These are phyloP conservation scores for Capsicum pubescens DNA, from an alignment of 257 asterid genomes.

Conservation along the genomic window DNA sequence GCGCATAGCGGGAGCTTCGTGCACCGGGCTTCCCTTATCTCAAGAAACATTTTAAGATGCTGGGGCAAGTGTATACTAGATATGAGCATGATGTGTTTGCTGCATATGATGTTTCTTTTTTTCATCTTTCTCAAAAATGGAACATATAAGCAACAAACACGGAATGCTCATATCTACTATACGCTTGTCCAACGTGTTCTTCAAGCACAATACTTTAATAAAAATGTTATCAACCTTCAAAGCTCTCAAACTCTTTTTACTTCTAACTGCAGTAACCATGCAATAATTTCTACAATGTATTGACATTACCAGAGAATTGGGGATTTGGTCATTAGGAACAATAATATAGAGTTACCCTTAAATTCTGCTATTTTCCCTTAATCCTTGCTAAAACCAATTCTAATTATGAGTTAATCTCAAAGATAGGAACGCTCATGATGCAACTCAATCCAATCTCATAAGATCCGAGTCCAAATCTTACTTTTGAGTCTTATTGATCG, in stretches of 20 bases:
- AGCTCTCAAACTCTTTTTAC: constrained; percentile 2
- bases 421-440: constrained; percentile 17
- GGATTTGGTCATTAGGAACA: constrained; percentile 8
- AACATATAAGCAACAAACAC: not conserved
- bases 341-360: not conserved
- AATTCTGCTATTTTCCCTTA: not conserved
- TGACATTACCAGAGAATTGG: constrained; percentile 14
- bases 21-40: not conserved
- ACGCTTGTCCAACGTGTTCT: not conserved
- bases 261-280: constrained; percentile 1
- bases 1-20: no score
- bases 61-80: not conserved
- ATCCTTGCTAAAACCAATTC: not conserved
- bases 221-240: not conserved
- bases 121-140: not conserved
- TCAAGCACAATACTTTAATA: not conserved
- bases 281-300: not conserved
- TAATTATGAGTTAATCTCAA: not conserved
- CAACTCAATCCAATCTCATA: not conserved
- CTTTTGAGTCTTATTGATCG: not conserved
- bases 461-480: not conserved
- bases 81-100: not conserved
- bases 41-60: not conserved
- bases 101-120: not conserved
- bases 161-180: not conserved